Base-by-base conservation (phyloP, 352 stramenopile species). In the Globisporangium emineosum region DNA sequence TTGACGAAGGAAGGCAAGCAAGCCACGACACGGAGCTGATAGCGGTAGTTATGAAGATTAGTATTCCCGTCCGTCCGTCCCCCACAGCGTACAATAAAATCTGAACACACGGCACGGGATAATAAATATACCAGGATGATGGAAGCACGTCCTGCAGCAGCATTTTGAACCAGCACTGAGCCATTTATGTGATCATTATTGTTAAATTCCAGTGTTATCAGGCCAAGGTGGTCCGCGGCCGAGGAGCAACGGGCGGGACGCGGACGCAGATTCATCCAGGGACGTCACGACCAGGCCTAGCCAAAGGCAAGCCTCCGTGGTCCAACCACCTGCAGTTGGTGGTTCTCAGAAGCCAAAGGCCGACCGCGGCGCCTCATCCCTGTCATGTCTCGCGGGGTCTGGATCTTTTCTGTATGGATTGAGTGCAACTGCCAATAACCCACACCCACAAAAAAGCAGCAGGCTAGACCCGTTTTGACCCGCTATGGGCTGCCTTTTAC, bases 321-420 rank as follows among this genome's bases (percentile, higher is more conserved):
- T 32, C 29, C 29, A 32, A 32, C 29, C 29, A 32, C 29, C 29
- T 32, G 29, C 29, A 6, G 29, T 5, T 32, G 29, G 2, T 32
- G 29, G 29, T 32, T 32, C 29, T 32, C 5, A 32, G 29, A 32
- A n/a, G n/a, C n/a, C n/a, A n/a, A n/a, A 5, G 5, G 29, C 29
- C 29, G 29, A 32, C 29, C 29, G 29, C 29, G 29, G 29, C 29
- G 29, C 29, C 29, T 32, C 29, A 32, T 32, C 29, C 29, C 29
- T 32, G 5, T 72, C 55, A 72, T 68, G 61, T 68, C 43, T 51
- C 43, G 43, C 43, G n/a, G 4, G n/a, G 43, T 51, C 43, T 51
- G 43, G 43, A 25, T 47, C 40, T 47, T 47, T 47, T 47, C 12
- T 47, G 7, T 7, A 47, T n/a, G n/a, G n/a, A n/a, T n/a, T n/a